Base-by-base conservation (phyloP, 345 rosid species). In the Cardamine resedifolia region DNA sequence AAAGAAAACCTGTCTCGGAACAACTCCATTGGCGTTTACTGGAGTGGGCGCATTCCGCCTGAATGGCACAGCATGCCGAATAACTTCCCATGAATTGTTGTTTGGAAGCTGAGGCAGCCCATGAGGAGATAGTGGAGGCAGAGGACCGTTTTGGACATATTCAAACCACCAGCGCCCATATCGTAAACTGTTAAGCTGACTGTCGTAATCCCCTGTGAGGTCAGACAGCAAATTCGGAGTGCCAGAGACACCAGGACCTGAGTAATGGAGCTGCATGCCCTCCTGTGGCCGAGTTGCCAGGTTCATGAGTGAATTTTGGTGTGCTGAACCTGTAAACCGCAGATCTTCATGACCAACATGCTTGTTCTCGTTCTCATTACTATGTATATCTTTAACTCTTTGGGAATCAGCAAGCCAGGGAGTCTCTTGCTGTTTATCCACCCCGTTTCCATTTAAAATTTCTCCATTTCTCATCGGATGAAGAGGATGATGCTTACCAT, bases 61-160 rank as follows among this genome's bases (percentile, higher is more conserved):
- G 61, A 80, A 82, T 48, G 80, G 85, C 73, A 77, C n/a, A 16
- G 89, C 77, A 60, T 66, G 77, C 18, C 73, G 82, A 50, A 74
- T 79, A 63, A 81, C 75, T 67, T 90, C 94, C 90, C 95, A 88
- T 27, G 87, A 73, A 66, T 76, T 85, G 55, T 83, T 82, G 79
- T 75, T 79, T 20, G 69, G 88, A 78, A 81, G 71, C 56, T 78
- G 91, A 49, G 89, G 10, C 69, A 72, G 62, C 67, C 80, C 66
- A 12, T 78, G 77, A 16, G 81, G 80, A 23, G 91, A 70, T 27
- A 84, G 58, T 6, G 89, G 83, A 64, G 89, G 27, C 59, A 73
- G 64, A 45, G 82, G 78, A 64, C 83, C 73, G 58, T 76, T 81
- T 36, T 76, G 76, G 66, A 81, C 78, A 30, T 11, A 77, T 10